Evolutionary conservation across 78 protist genomes (phyloP).

Genomic region (Dictyostelium brefeldianum): DNA sequence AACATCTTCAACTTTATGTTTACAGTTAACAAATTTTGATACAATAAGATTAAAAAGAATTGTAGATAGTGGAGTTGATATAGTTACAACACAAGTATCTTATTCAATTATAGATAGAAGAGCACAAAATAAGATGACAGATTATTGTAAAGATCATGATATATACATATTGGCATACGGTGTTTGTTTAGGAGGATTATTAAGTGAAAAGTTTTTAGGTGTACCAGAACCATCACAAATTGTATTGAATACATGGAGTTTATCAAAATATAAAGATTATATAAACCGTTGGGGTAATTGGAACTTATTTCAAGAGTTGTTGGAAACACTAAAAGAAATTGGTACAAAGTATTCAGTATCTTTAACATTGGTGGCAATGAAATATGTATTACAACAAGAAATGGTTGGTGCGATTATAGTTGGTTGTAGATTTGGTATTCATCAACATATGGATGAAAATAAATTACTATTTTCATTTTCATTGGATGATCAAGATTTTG

Average conservation of each 20-base stretch:
- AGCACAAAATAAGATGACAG: slow-evolving; percentile 17
- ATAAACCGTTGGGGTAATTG: slow-evolving; percentile 77
- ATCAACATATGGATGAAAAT: slow-evolving; percentile 49
- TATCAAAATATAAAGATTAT: slow-evolving; percentile 54
- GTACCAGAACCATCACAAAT: slow-evolving; percentile 77
- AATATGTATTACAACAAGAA: slow-evolving; percentile 41
- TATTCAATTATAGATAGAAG: slow-evolving; percentile 65
- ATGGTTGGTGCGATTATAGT: slow-evolving; percentile 40
- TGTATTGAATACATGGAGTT: slow-evolving; percentile 69
- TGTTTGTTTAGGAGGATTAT: slow-evolving; percentile 76
- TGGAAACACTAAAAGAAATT: slow-evolving; percentile 37
- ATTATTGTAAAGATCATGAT: slow-evolving; percentile 45
- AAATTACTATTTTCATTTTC: slow-evolving; percentile 29
- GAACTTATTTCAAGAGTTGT: slow-evolving; percentile 60
- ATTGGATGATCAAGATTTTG: slow-evolving; percentile 35
- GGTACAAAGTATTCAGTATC: slow-evolving; percentile 64
- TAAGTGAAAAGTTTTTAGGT: slow-evolving; percentile 76
- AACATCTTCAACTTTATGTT: too few relatives aligned
- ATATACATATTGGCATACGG: slow-evolving; percentile 61
- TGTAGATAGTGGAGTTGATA: not conserved
- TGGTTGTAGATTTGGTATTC: slow-evolving; percentile 74
- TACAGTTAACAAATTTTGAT: slow-evolving; percentile 69
- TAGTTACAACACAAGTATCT: slow-evolving; percentile 48
- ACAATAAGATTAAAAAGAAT: slow-evolving; percentile 49
- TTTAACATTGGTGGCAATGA: slow-evolving; percentile 33